Evolutionary conservation across 2,329 filamentous ascomycete genomes (phyloP).

Genomic region (Chrysoporthe cubensis): DNA sequence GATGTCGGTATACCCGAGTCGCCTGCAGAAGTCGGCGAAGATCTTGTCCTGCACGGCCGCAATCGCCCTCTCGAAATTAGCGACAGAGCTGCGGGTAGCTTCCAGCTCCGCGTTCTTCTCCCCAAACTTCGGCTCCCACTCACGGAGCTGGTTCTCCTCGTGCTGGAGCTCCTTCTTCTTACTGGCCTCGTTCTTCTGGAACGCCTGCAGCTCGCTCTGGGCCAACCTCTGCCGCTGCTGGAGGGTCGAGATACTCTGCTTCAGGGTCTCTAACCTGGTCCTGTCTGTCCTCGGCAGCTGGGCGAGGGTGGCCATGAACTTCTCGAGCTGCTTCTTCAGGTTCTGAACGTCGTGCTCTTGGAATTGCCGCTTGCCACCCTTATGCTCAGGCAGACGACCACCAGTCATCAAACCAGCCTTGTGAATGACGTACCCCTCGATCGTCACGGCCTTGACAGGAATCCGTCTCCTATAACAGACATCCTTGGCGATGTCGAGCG

Average conservation of each 20-base stretch:
- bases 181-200: slow-evolving; percentile 82
- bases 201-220: slow-evolving; percentile 75
- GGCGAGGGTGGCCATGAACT: slow-evolving; percentile 76
- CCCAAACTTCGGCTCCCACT: slow-evolving; percentile 77
- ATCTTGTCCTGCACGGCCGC: slow-evolving; percentile 85
- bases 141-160: slow-evolving; percentile 71
- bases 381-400: slow-evolving; percentile 78
- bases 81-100: slow-evolving; percentile 53
- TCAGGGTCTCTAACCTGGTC: slow-evolving; percentile 78
- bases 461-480: slow-evolving; percentile 85
- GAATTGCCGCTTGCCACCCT: slow-evolving; percentile 78
- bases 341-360: slow-evolving; percentile 90
- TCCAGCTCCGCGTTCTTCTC: slow-evolving; percentile 73
- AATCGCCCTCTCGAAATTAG: slow-evolving; percentile 65
- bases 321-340: slow-evolving; percentile 75
- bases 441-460: slow-evolving; percentile 89
- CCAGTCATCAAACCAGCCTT: slow-evolving; percentile 97
- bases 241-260: slow-evolving; percentile 77
- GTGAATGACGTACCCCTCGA: slow-evolving; percentile 96
- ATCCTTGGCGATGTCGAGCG: slow-evolving; percentile 81
- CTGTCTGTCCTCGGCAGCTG: slow-evolving; percentile 80
- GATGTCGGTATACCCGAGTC: slow-evolving; percentile 85
- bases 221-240: slow-evolving; percentile 75
- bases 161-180: slow-evolving; percentile 82
- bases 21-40: slow-evolving; percentile 82